Conservation (phyloP, 2,329 filamentous ascomycete species). For the Calonectria honghensis region DNA sequence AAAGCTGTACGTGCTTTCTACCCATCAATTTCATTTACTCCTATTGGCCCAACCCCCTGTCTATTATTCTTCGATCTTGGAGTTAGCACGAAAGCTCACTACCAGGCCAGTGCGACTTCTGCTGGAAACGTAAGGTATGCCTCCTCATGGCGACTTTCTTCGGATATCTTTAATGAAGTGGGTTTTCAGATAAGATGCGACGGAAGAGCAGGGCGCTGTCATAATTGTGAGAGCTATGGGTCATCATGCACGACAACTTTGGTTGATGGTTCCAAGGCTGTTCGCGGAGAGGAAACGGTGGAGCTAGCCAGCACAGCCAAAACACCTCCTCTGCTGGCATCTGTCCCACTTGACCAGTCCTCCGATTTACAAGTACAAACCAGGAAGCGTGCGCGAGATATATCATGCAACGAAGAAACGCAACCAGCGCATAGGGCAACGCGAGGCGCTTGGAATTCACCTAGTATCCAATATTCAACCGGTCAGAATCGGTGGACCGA, state of each 20-base stretch:
- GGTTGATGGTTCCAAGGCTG: background rate
- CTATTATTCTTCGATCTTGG: background rate
- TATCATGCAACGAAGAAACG: background rate
- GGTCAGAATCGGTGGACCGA: background rate
- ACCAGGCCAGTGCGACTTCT: conserved; percentile 13
- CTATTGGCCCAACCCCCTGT: background rate
- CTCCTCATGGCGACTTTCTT: too few relatives aligned
- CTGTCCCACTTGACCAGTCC: background rate
- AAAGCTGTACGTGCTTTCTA: background rate
- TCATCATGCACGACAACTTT: conserved; percentile 3
- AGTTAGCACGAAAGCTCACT: background rate
- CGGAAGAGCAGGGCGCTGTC: background rate
- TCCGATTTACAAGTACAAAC: background rate
- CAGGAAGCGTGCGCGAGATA: background rate
- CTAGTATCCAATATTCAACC: background rate
- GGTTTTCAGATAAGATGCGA: background rate
- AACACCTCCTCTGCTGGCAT: background rate
- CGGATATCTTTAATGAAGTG: background rate
- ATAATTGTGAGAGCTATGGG: conserved; percentile 16
- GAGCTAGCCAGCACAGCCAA: background rate
- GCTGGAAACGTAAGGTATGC: conserved; percentile 17
- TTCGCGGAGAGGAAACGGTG: background rate
- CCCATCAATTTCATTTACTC: background rate
- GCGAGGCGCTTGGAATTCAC: background rate
- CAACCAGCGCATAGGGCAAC: background rate